Base-by-base conservation (phyloP, 176 grass and related monocot species). In the Canna indica region DNA sequence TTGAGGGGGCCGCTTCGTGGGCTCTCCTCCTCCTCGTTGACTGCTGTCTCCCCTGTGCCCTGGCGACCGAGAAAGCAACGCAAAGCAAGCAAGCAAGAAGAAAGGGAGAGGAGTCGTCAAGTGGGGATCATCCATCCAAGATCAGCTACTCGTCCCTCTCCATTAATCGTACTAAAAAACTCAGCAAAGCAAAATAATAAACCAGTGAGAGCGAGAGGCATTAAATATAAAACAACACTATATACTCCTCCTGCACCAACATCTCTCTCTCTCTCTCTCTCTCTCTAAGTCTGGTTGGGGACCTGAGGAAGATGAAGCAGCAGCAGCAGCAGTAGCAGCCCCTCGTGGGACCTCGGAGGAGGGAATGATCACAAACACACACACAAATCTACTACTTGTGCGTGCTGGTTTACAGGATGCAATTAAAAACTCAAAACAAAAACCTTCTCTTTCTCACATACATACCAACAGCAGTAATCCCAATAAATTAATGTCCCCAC, bases 341-440 rank as follows among this genome's bases (percentile, higher is more conserved):
- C 64, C 75, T 79, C 88, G 88, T 91, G 84, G 88, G 88, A 34
- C 81, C 81, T 91, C 22, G 84, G 88, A 84, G 83, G 71, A 75
- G 86, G 56, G 66, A 60, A 76, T 54, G 42, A 65, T 48, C 47
- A 56, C 65, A 54, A 33, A 38, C 34, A 41, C n/a, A 3, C 22
- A 9, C 24, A 57, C 22, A 22, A 8, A 5, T 8, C n/a, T 25
- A 25, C 53, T 27, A 4, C 59, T 6, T 13, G 26, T 30, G 27
- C 27, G 13, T 9, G n/a, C 7, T n/a, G n/a, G n/a, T 58, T 28
- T 9, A 25, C 10, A 26, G 24, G 18, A 44, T 24, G 22, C 64
- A 44, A 18, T 67, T 26, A 67, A 67, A 66, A 67, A 45, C 33
- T n/a, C 32, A 44, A 59, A 74, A 41, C 71, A 50, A 50, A 12